These are phyloP conservation scores for Mollisiaceae sp. DNA, from an alignment of 2,329 filamentous ascomycete genomes.

Conservation along the genomic window DNA sequence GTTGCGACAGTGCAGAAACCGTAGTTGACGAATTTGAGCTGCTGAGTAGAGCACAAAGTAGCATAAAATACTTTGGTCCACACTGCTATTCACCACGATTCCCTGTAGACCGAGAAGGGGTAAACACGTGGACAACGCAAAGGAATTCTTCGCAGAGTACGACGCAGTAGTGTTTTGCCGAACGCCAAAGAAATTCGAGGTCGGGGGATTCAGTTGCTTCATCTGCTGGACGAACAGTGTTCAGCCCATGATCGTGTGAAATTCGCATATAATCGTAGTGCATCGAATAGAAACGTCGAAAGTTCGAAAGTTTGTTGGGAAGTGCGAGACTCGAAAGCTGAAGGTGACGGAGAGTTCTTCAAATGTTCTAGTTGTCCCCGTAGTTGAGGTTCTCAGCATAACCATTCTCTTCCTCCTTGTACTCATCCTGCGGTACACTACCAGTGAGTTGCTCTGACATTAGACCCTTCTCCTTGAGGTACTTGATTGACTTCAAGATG, in stretches of 20 bases:
- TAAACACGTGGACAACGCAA: neutral
- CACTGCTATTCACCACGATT: neutral
- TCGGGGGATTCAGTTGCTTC: neutral
- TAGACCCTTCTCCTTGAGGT: conserved; percentile 57
- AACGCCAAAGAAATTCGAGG: conserved; percentile 9
- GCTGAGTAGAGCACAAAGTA: neutral
- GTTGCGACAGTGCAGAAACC: neutral
- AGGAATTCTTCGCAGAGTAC: conserved; percentile 4
- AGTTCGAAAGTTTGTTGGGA: neutral
- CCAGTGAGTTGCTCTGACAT: conserved; percentile 41
- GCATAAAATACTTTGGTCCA: neutral
- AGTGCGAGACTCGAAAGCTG: conserved; percentile 5
- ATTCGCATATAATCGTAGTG: neutral
- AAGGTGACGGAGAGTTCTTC: neutral
- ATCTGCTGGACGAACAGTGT: neutral
- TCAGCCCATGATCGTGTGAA: neutral
- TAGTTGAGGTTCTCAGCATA: conserved; percentile 38
- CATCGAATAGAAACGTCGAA: conserved; percentile 2
- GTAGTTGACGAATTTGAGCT: neutral
- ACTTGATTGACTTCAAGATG: conserved; percentile 68
- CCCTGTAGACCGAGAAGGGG: neutral
- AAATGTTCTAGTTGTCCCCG: conserved; percentile 32
- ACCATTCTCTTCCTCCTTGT: conserved; percentile 36
- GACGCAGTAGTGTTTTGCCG: neutral
- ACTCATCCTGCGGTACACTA: conserved; percentile 35